phyloP scores from a whole-genome alignment of 148 eudicot genomes.

The Mesembryanthemum crystallinum region DNA sequence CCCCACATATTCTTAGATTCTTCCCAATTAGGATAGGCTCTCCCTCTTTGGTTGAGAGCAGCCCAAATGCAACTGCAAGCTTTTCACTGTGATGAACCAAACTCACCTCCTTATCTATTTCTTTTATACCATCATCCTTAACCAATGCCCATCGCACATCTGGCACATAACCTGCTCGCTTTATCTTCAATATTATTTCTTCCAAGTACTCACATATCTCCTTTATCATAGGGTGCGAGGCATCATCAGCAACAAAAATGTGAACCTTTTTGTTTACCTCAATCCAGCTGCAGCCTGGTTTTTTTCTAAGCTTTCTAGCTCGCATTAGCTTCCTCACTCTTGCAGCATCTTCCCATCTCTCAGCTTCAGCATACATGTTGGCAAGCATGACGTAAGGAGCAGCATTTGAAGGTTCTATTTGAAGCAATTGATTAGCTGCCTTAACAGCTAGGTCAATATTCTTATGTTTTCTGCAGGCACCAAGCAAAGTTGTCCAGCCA shows the following conservation, averaged over 20 bases:
- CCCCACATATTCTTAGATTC: constrained; percentile 82
- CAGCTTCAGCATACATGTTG: constrained; percentile 56
- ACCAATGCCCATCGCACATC: constrained; percentile 57
- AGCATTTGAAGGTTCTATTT: constrained; percentile 63
- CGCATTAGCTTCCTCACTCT: constrained; percentile 55
- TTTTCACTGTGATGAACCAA: constrained; percentile 75
- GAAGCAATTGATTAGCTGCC: constrained; percentile 57
- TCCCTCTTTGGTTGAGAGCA: constrained; percentile 48
- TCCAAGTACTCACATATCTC: constrained; percentile 51
- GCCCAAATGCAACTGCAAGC: constrained; percentile 73
- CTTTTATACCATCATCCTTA: constrained; percentile 47
- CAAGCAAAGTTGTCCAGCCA: constrained; percentile 70
- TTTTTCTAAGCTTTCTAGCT: constrained; percentile 54
- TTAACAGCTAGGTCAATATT: constrained; percentile 60
- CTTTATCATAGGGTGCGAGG: constrained; percentile 59
- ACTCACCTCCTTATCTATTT: constrained; percentile 42
- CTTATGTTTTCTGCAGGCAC: constrained; percentile 65
- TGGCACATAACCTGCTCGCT: constrained; percentile 57
- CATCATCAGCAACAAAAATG: constrained; percentile 70
- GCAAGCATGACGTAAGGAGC: constrained; percentile 72
- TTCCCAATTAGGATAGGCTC: constrained; percentile 62
- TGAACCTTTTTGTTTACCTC: constrained; percentile 61
- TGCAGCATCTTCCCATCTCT: constrained; percentile 68
- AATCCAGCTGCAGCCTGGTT: constrained; percentile 85
- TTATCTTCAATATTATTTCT: constrained; percentile 47